phyloP scores from a whole-genome alignment of 495 filamentous ascomycete genomes.

The Penicillium ochrochloron region DNA sequence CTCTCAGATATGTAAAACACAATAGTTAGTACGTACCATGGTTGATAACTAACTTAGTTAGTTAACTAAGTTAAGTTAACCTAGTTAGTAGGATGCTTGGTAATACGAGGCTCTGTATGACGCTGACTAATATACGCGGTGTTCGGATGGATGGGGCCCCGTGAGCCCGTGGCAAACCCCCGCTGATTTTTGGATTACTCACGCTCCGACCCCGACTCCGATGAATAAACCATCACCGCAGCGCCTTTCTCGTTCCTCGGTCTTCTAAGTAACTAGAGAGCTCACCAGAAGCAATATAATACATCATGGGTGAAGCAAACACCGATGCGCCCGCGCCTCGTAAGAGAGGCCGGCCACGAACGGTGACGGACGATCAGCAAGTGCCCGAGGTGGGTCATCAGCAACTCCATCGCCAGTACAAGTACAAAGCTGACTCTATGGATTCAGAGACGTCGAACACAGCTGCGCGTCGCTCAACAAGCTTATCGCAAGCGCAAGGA shows the following conservation, averaged over 20 bases:
- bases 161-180: background rate
- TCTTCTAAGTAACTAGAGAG: background rate
- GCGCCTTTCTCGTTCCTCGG: background rate
- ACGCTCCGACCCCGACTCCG: conserved; percentile 25
- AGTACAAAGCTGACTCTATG: conserved; percentile 3
- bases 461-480: conserved; percentile 84
- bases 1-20: background rate
- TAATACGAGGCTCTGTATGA: background rate
- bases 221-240: conserved; percentile 18
- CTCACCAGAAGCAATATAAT: background rate
- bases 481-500: conserved; percentile 87
- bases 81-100: background rate
- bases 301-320: background rate
- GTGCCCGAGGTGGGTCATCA: conserved; percentile 32
- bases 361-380: conserved; percentile 29
- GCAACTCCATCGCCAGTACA: background rate
- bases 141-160: background rate
- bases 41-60: no score
- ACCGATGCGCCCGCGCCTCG: conserved; percentile 19
- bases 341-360: conserved; percentile 35
- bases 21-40: background rate
- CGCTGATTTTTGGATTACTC: conserved; percentile 27
- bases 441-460: conserved; percentile 66
- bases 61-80: background rate
- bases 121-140: background rate